A percentile compares a stretch with the other conserved stretches of the same genome.
These are phyloP conservation scores for Paraconiothyrium sp. DNA, from an alignment of 2,329 filamentous ascomycete species.

Conservation along the genomic window DNA sequence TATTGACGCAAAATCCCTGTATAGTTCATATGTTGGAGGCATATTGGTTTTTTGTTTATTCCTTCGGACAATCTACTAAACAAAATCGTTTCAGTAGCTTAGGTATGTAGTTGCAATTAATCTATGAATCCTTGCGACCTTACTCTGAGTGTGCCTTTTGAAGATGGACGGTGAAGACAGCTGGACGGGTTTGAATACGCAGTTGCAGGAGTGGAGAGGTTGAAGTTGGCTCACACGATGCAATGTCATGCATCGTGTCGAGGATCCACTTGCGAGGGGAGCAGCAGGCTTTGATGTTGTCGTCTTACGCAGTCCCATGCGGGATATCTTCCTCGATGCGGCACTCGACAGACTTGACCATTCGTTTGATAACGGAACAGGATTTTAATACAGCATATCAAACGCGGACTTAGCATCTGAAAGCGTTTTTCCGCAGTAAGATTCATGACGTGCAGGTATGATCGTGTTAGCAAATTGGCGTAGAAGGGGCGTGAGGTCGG, in stretches of 20 bases:
- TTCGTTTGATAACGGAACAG: neutral
- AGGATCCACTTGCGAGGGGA: neutral
- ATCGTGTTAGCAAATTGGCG: too few relatives aligned
- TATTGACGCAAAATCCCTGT: neutral
- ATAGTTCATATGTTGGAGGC: neutral
- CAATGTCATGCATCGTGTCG: neutral
- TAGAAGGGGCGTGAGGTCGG: too few relatives aligned
- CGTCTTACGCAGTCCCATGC: neutral
- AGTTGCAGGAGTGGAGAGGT: neutral
- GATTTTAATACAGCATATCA: neutral
- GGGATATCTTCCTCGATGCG: neutral
- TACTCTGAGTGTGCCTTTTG: neutral
- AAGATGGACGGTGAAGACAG: neutral
- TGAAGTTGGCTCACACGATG: neutral
- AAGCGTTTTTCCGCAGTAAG: neutral
- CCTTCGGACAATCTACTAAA: neutral
- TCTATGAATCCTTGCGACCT: neutral
- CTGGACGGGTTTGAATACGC: neutral
- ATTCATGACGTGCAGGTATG: neutral
- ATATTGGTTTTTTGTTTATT: neutral
- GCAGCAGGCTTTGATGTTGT: neutral
- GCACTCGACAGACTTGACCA: neutral
- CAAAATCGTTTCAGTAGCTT: neutral
- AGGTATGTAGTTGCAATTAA: neutral
- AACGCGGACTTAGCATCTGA: neutral